Evolutionary conservation across 768 basidiomycete genomes (phyloP).

Genomic region (Dioszegia aurantiaca): DNA sequence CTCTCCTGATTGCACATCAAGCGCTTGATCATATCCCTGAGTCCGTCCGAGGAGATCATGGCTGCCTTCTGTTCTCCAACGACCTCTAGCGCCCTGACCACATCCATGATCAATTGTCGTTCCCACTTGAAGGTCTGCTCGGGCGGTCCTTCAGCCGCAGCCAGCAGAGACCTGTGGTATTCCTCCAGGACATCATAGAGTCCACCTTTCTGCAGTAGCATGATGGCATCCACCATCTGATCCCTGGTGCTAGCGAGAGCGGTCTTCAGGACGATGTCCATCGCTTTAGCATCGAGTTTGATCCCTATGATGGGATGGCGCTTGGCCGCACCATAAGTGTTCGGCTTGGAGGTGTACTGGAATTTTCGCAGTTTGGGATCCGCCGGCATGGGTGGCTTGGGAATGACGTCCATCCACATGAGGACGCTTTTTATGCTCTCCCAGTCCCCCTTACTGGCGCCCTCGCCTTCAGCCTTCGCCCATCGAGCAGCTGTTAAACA

Average conservation of each 20-base stretch:
- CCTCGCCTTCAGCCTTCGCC: slow-evolving; percentile 16
- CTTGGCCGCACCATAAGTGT: too few species aligned
- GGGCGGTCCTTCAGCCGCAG: not conserved
- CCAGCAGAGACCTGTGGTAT: not conserved
- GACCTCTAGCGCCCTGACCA: slow-evolving; percentile 3
- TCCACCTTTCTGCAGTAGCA: not conserved
- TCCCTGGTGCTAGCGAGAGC: slow-evolving; percentile 11
- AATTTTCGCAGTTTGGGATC: too few species aligned
- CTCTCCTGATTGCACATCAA: not conserved
- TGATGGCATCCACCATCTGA: slow-evolving; percentile 4
- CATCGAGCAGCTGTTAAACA: slow-evolving; percentile 35
- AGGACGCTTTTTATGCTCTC: slow-evolving; percentile 24
- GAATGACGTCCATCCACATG: slow-evolving; percentile 27
- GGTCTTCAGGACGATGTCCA: slow-evolving; percentile 26
- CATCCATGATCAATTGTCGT: slow-evolving; percentile 3
- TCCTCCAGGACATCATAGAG: not conserved
- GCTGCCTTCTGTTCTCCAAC: not conserved
- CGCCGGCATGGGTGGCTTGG: not conserved
- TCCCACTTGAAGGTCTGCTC: slow-evolving; percentile 8
- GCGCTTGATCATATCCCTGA: not conserved
- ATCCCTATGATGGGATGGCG: too few species aligned
- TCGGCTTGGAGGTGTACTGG: too few species aligned
- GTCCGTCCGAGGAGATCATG: not conserved
- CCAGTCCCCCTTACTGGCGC: slow-evolving; percentile 25
- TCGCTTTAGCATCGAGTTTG: slow-evolving; percentile 17